These are phyloP conservation scores for Rhynchosporium agropyri DNA, from an alignment of 2,329 filamentous ascomycete species.

Conservation along the genomic window DNA sequence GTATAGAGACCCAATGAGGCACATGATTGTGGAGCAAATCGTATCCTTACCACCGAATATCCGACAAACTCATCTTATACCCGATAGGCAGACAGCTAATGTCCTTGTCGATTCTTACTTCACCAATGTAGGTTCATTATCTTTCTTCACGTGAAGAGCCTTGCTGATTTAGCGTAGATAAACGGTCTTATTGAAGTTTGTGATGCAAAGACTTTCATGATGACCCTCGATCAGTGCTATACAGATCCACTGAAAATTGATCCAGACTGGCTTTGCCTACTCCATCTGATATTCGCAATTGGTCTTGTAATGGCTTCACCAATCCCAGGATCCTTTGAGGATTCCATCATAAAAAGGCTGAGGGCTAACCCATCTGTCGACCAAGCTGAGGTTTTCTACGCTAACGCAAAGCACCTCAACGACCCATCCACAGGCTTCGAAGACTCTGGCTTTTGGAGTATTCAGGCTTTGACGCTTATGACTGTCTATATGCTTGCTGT, in stretches of 20 bases:
- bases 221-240: slow-evolving; percentile 56
- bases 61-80: slow-evolving; percentile 55
- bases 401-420: slow-evolving; percentile 56
- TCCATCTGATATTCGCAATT: slow-evolving; percentile 65
- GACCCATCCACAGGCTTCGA: slow-evolving; percentile 56
- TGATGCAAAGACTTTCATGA: slow-evolving; percentile 53
- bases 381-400: slow-evolving; percentile 64
- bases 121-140: slow-evolving; percentile 51
- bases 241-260: slow-evolving; percentile 53
- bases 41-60: slow-evolving; percentile 48
- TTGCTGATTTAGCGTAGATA: slow-evolving; percentile 47
- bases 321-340: slow-evolving; percentile 51
- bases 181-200: slow-evolving; percentile 64
- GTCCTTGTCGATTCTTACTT: slow-evolving; percentile 63
- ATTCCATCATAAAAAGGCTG: slow-evolving; percentile 54
- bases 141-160: neutral
- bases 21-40: slow-evolving; percentile 35
- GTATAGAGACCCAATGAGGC: slow-evolving; percentile 30
- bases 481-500: slow-evolving; percentile 64
- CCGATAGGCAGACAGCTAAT: slow-evolving; percentile 56
- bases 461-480: slow-evolving; percentile 66
- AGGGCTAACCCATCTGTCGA: slow-evolving; percentile 49
- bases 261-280: slow-evolving; percentile 57
- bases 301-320: slow-evolving; percentile 62
- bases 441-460: slow-evolving; percentile 65